These are phyloP conservation scores for Elsinoe australis DNA, from an alignment of 2,329 filamentous ascomycete species.

Conservation along the genomic window DNA sequence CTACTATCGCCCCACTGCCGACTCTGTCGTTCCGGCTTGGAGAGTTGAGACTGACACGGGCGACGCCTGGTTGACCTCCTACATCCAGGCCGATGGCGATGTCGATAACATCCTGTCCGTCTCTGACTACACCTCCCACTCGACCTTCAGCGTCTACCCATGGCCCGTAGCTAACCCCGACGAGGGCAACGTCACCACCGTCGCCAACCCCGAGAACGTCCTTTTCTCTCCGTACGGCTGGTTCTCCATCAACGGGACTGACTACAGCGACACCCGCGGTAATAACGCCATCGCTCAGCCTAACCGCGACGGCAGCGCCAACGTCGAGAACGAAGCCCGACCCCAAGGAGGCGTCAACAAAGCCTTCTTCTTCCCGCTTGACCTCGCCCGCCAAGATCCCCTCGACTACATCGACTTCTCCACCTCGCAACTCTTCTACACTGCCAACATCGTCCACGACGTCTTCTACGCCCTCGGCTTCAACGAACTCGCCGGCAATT, in stretches of 20 bases:
- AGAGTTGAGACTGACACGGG: slow-evolving; percentile 51
- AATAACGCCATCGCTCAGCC: slow-evolving; percentile 54
- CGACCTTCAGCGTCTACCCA: slow-evolving; percentile 47
- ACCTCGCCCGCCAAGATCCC: slow-evolving; percentile 3
- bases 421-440: slow-evolving; percentile 55
- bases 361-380: slow-evolving; percentile 13
- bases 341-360: slow-evolving; percentile 9
- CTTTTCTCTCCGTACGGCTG: slow-evolving; percentile 47
- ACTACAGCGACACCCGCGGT: slow-evolving; percentile 48
- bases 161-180: not conserved
- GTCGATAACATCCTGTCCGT: slow-evolving; percentile 46
- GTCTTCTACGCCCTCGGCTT: slow-evolving; percentile 52
- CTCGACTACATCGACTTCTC: slow-evolving; percentile 40
- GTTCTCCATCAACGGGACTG: slow-evolving; percentile 42
- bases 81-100: slow-evolving; percentile 51
- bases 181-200: slow-evolving; percentile 30
- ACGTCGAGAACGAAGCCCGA: slow-evolving; percentile 42
- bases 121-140: slow-evolving; percentile 51
- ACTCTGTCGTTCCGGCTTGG: slow-evolving; percentile 47
- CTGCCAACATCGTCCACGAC: slow-evolving; percentile 53
- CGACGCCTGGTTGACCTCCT: slow-evolving; percentile 52
- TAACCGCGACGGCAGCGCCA: slow-evolving; percentile 41
- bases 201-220: slow-evolving; percentile 45
- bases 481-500: slow-evolving; percentile 52
- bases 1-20: slow-evolving; percentile 46